phyloP scores from a whole-genome alignment of 2,329 filamentous ascomycete genomes.

The Arachnomyces sp. region DNA sequence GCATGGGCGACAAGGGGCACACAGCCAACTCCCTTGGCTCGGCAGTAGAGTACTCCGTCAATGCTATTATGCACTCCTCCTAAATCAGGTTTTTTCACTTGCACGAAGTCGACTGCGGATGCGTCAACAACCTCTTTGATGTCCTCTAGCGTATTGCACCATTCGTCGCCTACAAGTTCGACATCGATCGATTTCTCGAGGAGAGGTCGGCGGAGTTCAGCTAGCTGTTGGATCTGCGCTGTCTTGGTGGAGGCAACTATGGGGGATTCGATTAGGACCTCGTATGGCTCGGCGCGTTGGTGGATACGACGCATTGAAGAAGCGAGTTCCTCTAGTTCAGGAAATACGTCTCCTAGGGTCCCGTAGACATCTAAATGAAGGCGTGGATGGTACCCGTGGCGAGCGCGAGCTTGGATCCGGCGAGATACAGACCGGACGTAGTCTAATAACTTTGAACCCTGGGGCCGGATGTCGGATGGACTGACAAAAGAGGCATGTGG shows the following conservation, averaged over 20 bases:
- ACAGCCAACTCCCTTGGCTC: conserved; percentile 10
- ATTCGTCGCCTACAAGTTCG: conserved; percentile 13
- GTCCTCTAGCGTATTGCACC: conserved; percentile 15
- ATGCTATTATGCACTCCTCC: conserved; percentile 13
- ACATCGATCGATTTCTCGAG: conserved; percentile 2
- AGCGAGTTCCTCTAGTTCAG: conserved; percentile 3
- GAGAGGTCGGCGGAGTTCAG: conserved; percentile 4
- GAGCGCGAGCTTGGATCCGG: conserved; percentile 8
- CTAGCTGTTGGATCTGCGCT: conserved; percentile 11
- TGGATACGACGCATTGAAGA: conserved; percentile 7
- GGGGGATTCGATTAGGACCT: conserved; percentile 13
- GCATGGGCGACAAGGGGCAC: conserved; percentile 13
- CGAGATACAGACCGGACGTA: conserved; percentile 11
- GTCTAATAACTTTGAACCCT: conserved; percentile 7
- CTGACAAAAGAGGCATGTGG: conserved; percentile 16
- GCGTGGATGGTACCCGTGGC: conserved; percentile 9
- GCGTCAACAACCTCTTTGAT: conserved; percentile 14
- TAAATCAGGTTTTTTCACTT: conserved; percentile 16
- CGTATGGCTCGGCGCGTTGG: conserved; percentile 10
- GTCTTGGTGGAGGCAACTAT: conserved; percentile 11
- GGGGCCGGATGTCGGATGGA: conserved; percentile 10
- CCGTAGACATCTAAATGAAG: conserved; percentile 16
- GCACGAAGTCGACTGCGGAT: conserved; percentile 13
- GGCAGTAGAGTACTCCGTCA: conserved; percentile 14
- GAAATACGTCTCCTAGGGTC: conserved; percentile 12